Percentiles rank a stretch among this genome's conserved stretches.
Conservation (phyloP, 139 green algal species). For the Picochlorum sp. region DNA sequence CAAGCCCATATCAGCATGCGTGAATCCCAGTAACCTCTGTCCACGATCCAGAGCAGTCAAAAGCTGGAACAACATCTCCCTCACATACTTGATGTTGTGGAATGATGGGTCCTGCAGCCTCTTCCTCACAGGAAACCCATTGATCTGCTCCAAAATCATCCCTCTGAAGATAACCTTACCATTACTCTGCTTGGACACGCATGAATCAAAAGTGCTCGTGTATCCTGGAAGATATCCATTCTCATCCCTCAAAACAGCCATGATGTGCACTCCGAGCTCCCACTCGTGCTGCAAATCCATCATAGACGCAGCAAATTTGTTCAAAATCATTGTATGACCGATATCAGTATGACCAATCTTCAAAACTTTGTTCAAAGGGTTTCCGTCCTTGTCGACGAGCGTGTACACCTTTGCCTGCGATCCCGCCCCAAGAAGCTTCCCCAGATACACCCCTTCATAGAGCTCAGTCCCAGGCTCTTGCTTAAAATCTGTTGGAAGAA, state of each 20-base stretch:
- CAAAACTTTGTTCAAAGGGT: constrained; percentile 19
- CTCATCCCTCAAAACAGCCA: constrained; percentile 7
- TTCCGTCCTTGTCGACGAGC: constrained; percentile 13
- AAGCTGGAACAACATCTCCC: constrained; percentile 36
- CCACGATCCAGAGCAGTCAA: constrained; percentile 24
- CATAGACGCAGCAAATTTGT: neutral
- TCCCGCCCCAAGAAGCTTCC: constrained; percentile 13
- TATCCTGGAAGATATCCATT: constrained; percentile 19
- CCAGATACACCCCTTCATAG: neutral
- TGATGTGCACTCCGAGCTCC: constrained; percentile 21
- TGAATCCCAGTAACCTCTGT: constrained; percentile 31
- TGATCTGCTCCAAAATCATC: constrained; percentile 28
- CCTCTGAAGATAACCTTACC: constrained; percentile 3
- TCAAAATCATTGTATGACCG: constrained; percentile 10
- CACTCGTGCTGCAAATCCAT: constrained; percentile 12
- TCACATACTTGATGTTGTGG: constrained; percentile 33
- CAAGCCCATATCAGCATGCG: constrained; percentile 34
- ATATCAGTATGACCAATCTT: constrained; percentile 24
- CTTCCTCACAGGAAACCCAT: constrained; percentile 18
- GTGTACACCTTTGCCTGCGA: constrained; percentile 20
- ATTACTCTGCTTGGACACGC: neutral
- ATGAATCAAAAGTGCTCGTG: constrained; percentile 13
- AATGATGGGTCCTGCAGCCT: constrained; percentile 18
- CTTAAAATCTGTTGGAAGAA: neutral
- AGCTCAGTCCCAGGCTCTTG: neutral